phyloP scores from a whole-genome alignment of 495 filamentous ascomycete genomes.

The Acidomyces sp. region DNA sequence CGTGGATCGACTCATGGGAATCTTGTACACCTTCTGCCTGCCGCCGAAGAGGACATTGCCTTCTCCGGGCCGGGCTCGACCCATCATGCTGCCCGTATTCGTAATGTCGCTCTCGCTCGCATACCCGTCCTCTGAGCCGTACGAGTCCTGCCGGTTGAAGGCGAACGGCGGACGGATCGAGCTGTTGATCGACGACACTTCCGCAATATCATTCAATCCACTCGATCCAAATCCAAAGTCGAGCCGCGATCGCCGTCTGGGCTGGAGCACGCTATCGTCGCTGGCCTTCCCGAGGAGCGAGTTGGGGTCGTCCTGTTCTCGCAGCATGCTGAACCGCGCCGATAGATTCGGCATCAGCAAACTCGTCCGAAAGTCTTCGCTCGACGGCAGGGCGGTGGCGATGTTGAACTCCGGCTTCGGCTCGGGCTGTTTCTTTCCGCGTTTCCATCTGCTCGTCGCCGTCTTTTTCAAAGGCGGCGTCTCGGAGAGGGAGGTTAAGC shows the following conservation, averaged over 20 bases:
- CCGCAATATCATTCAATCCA: constrained; percentile 71
- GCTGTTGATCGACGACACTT: constrained; percentile 66
- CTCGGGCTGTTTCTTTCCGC: constrained; percentile 37
- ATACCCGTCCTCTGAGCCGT: constrained; percentile 43
- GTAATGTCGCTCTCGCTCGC: constrained; percentile 55
- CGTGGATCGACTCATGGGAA: constrained; percentile 44
- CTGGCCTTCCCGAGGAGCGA: constrained; percentile 84
- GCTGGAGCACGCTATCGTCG: constrained; percentile 81
- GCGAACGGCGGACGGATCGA: constrained; percentile 47
- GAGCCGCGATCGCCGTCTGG: constrained; percentile 57
- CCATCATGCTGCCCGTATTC: constrained; percentile 62
- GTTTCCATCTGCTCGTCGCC: constrained; percentile 18
- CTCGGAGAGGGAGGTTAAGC: constrained; percentile 2
- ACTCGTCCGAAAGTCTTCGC: constrained; percentile 92
- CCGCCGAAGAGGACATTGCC: constrained; percentile 93
- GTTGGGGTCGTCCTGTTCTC: constrained; percentile 81
- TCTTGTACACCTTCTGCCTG: constrained; percentile 89
- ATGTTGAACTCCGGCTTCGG: constrained; percentile 58
- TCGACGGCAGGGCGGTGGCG: constrained; percentile 57
- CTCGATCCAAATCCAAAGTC: constrained; percentile 37
- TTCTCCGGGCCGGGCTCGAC: constrained; percentile 66
- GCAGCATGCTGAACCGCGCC: constrained; percentile 88
- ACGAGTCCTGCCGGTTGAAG: constrained; percentile 37
- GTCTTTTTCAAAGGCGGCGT: constrained; percentile 17
- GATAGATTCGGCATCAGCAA: constrained; percentile 90